A percentile compares a stretch with the other conserved stretches of the same genome.
Evolutionary conservation across 2,329 filamentous ascomycete species (phyloP).

Genomic region (Ramularia collo-cygni): DNA sequence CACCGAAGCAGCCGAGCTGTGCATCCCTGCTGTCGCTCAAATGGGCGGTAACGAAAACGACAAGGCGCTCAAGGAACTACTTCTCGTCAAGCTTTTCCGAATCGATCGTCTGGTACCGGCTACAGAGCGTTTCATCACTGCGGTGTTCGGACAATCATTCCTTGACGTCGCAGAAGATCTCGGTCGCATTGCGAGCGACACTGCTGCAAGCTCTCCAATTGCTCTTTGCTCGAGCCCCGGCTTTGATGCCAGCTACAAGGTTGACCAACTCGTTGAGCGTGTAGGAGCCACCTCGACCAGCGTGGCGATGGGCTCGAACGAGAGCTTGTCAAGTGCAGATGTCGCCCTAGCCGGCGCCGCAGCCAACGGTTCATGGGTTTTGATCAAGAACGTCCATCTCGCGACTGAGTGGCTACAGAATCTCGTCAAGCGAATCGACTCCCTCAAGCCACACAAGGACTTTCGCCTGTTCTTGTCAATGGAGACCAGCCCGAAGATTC

Average conservation of each 20-base stretch:
- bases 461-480: slow-evolving; percentile 97
- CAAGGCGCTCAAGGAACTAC: slow-evolving; percentile 70
- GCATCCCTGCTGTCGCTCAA: slow-evolving; percentile 71
- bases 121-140: slow-evolving; percentile 80
- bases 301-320: slow-evolving; percentile 98
- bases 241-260: slow-evolving; percentile 98
- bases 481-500: slow-evolving; percentile 95
- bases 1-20: slow-evolving; percentile 80
- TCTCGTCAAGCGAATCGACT: slow-evolving; percentile 92
- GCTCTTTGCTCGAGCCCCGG: slow-evolving; percentile 90
- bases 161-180: slow-evolving; percentile 83
- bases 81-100: slow-evolving; percentile 90
- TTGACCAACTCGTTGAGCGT: slow-evolving; percentile 86
- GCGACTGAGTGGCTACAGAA: slow-evolving; percentile 95
- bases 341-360: slow-evolving; percentile 92
- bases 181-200: slow-evolving; percentile 74
- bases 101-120: slow-evolving; percentile 91
- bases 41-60: slow-evolving; percentile 52
- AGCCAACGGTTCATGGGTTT: slow-evolving; percentile 86
- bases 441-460: slow-evolving; percentile 84
- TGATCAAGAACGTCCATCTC: slow-evolving; percentile 98
- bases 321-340: slow-evolving; percentile 85
- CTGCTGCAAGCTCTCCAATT: slow-evolving; percentile 76
- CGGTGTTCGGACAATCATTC: slow-evolving; percentile 76
- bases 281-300: slow-evolving; percentile 80